These are phyloP conservation scores for Cordyceps cateniannulata DNA, from an alignment of 2,329 filamentous ascomycete species.

Conservation along the genomic window DNA sequence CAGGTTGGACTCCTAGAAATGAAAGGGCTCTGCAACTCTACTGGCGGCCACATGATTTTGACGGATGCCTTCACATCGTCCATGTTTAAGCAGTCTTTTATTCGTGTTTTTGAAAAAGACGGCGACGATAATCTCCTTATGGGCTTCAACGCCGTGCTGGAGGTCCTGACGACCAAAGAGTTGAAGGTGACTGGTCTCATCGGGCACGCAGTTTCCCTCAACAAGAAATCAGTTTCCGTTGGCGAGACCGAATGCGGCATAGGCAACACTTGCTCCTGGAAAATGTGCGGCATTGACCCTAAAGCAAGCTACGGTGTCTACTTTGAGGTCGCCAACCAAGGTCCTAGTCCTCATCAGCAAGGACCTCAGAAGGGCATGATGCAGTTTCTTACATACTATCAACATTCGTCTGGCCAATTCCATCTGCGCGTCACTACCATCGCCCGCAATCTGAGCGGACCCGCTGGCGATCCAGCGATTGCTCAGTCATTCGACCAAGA, in stretches of 20 bases:
- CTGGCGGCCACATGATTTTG: constrained; percentile 95
- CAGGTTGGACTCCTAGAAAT: constrained; percentile 96
- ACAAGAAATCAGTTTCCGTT: constrained; percentile 96
- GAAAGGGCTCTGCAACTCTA: constrained; percentile 94
- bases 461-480: constrained; percentile 87
- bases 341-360: constrained; percentile 78
- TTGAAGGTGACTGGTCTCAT: constrained; percentile 97
- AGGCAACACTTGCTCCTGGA: constrained; percentile 98
- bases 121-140: constrained; percentile 89
- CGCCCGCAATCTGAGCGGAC: constrained; percentile 82
- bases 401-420: constrained; percentile 93
- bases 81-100: constrained; percentile 99
- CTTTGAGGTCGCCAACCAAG: constrained; percentile 95
- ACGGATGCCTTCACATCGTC: constrained; percentile 98
- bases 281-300: constrained; percentile 98
- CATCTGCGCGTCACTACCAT: constrained; percentile 94
- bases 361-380: constrained; percentile 90
- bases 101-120: constrained; percentile 95
- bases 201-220: constrained; percentile 90
- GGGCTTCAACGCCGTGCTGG: constrained; percentile 95
- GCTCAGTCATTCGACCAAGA: constrained; percentile 98
- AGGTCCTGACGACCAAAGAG: constrained; percentile 95
- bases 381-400: constrained; percentile 97
- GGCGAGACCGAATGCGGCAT: constrained; percentile 98
- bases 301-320: constrained; percentile 91